phyloP scores from a whole-genome alignment of 208 protist species.

The Kentomonas sorsogonicus region DNA sequence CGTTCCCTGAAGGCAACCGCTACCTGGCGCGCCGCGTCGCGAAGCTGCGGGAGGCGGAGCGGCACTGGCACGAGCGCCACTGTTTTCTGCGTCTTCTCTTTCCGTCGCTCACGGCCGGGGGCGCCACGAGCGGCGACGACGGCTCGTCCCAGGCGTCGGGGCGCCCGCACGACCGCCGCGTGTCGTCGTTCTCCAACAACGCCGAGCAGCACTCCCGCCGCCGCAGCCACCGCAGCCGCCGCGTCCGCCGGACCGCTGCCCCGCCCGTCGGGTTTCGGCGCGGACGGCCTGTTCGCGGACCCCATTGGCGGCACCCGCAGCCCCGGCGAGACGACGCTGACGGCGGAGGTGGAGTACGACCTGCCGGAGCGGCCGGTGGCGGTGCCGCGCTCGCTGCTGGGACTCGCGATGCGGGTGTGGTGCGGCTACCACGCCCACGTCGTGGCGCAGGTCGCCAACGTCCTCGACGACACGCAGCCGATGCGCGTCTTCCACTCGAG shows the following conservation, averaged over 20 bases:
- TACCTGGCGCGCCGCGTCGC: no score
- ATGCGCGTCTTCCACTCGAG: constrained; percentile 17
- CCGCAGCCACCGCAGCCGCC: not conserved
- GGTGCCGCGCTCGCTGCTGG: constrained; percentile 26
- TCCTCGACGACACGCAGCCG: constrained; percentile 18
- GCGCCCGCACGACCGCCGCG: constrained; percentile 12
- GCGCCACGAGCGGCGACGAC: no score
- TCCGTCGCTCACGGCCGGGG: no score
- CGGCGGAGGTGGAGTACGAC: constrained; percentile 26
- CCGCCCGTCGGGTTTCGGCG: no score
- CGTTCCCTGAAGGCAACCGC: no score
- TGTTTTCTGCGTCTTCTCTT: constrained; percentile 29
- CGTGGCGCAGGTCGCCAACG: constrained; percentile 21
- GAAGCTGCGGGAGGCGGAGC: constrained; percentile 6
- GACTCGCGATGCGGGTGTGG: constrained; percentile 28
- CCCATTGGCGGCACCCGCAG: no score
- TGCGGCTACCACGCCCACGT: constrained; percentile 21
- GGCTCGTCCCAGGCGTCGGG: constrained; percentile 14
- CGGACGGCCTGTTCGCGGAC: no score
- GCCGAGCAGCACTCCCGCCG: constrained; percentile 1
- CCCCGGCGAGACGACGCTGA: constrained; percentile 3
- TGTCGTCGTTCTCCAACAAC: not conserved
- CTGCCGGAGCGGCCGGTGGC: constrained; percentile 22
- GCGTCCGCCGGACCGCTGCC: no score
- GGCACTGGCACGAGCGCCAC: constrained; percentile 27